These are phyloP conservation scores for Neohortaea acidophila DNA, from an alignment of 495 filamentous ascomycete species.

Conservation along the genomic window DNA sequence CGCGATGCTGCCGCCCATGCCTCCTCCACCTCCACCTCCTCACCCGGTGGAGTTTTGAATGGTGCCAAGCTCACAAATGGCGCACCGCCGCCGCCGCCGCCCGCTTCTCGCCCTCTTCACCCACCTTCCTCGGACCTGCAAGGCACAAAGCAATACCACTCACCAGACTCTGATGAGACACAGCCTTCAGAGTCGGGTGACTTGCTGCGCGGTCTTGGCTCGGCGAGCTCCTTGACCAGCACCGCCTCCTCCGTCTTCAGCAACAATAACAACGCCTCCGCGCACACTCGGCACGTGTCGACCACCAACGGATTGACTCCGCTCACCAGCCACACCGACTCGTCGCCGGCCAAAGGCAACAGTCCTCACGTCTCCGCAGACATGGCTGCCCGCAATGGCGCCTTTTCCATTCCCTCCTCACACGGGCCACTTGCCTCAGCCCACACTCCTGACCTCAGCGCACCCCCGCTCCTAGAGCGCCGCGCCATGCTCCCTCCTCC, in stretches of 20 bases:
- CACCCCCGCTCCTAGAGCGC: constrained; percentile 1
- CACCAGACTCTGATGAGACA: constrained; percentile 34
- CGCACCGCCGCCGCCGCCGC: constrained; percentile 5
- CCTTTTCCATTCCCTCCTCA: too few species aligned
- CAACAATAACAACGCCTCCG: constrained; percentile 27
- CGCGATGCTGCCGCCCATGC: constrained; percentile 6
- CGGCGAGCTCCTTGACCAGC: constrained; percentile 49
- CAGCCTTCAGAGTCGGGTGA: constrained; percentile 43
- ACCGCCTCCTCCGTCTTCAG: constrained; percentile 52
- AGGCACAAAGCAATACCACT: constrained; percentile 11
- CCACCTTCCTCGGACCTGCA: neutral
- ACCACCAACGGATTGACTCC: constrained; percentile 50
- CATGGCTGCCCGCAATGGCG: constrained; percentile 17
- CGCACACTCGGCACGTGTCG: constrained; percentile 34
- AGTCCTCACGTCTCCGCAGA: constrained; percentile 32
- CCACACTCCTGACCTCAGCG: constrained; percentile 4
- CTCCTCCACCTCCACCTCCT: neutral
- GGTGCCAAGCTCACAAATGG: constrained; percentile 10
- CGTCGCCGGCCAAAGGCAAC: constrained; percentile 49
- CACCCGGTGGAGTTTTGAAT: constrained; percentile 3
- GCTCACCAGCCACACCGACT: constrained; percentile 52
- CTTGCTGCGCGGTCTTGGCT: constrained; percentile 47
- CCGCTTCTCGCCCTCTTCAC: neutral
- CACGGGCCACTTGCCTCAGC: neutral
- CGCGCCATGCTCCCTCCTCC: constrained; percentile 39